Evolutionary conservation across 2,329 filamentous ascomycete species (phyloP), one percentile per base, ranked within the genome.

Genomic region (Diaporthe sp.): DNA sequence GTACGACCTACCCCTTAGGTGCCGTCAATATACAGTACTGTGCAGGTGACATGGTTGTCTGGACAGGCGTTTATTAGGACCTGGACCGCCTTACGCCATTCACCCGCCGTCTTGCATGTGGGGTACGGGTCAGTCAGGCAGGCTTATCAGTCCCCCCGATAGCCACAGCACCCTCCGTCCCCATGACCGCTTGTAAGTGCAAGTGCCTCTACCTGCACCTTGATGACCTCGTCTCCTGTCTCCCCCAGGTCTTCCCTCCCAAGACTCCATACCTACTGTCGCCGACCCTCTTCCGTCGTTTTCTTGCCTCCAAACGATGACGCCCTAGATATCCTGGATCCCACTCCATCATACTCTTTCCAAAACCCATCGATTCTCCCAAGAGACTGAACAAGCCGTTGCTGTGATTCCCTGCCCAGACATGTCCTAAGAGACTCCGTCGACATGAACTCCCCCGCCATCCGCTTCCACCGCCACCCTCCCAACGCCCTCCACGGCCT

Each of bases 361-460:
- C 19, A 51, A 71, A 25, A 12, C 17, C 34, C 25, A 42, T 71
- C 44, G 31, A 49, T 62, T 19, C 53, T 15, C 28, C 65, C 44
- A 60, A 49, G 17, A 51, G 55, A 71, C 65, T 34, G 62, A 74
- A 12, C 39, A 46, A 60, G 31, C 31, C 39, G 28, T 22, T 22
- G 46, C 60, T 39, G 46, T 67, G 15, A 73, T 61, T 12, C 25
- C 53, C 25, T 42, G 53, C 39, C 22, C 39, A 28, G 51, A 28
- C 72, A 74, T 71, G 75, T 44, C 57, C 72, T 37, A 53, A 53
- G 46, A 75, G 28, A 71, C 57, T 72, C 74, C 60, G 73, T 71
- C 76, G 76, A 73, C 71, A 77, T 77, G 76, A 75, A 34, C 71
- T 75, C 62, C 73, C 62, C 70, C 58, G 74, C 73, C 55, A 67